Evolutionary conservation across 129 eudicot species (phyloP), one percentile per base, ranked within the genome.

Genomic region (Sambucus nigra): DNA sequence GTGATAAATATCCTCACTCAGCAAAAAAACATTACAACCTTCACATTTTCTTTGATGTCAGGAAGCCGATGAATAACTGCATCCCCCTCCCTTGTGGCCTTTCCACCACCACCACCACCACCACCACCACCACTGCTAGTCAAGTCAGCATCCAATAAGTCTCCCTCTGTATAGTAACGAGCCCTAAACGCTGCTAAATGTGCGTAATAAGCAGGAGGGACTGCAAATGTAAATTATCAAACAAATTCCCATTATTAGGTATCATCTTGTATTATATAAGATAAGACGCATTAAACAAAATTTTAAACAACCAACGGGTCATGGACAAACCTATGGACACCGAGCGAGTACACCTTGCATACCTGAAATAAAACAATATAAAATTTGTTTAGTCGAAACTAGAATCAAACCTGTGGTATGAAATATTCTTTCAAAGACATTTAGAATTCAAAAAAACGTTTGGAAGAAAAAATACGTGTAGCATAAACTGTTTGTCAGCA

Each of bases 151-250:
- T 70, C 84, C 10, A 11, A 31, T 0, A 26, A 0, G 1, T 77
- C 82, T 0, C 64, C 73, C 19, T 80, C 96, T 16, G 77, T 42
- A 21, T 83, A 87, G 23, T 73, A 73, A 0, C 94, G 80, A 25
- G 96, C 96, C 16, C 96, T 73, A 11, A 79, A 79, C 0, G 96
- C 96, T 18, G 88, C 94, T 40, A 82, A 44, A 52, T 87, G 96
- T 0, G 96, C 96, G 54, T 87, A 87, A 26, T 79, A 87, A 1
- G 94, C 96, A 1, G 96, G 86, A 3, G 96, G 94, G 4, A 87
- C 96, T 87, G 72, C 74, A 65, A 32, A 33, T 4, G 7, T 18
- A 16, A 8, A 18, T 0, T 15, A 2, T 3, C 51, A n/a, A 4
- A 8, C 6, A 15, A 15, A 45, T 14, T 14, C 13, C 4, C 2